These are phyloP conservation scores for Vitis amurensis DNA, from an alignment of 164 flowering plant genomes.

Conservation along the genomic window DNA sequence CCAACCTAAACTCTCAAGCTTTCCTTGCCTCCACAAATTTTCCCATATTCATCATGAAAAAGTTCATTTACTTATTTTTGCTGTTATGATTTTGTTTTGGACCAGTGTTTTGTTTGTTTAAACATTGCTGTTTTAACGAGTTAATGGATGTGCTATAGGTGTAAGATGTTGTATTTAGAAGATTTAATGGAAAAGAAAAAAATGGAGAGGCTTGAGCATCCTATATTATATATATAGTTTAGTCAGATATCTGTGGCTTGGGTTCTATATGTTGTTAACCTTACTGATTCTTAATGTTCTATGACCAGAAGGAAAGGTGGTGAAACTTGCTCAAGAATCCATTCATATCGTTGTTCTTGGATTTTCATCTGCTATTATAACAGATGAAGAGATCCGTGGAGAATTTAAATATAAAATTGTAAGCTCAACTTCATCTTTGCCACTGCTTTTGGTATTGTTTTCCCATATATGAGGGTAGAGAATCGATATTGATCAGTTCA, in stretches of 20 bases:
- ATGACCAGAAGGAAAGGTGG: conserved; percentile 80
- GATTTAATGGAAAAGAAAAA: too few species aligned
- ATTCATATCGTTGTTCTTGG: conserved; percentile 81
- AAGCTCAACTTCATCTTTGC: conserved; percentile 9
- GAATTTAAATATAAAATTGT: conserved; percentile 67
- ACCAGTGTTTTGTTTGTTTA: too few species aligned
- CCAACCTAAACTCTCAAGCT: too few species aligned
- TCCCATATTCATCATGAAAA: too few species aligned
- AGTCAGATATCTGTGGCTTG: background rate
- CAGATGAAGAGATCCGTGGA: conserved; percentile 64
- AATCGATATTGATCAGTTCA: background rate
- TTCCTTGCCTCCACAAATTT: too few species aligned
- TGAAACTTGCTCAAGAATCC: conserved; percentile 60
- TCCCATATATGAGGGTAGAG: background rate
- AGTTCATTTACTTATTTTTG: too few species aligned
- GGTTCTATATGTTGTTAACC: conserved; percentile 1
- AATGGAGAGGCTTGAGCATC: too few species aligned
- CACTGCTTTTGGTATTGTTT: background rate
- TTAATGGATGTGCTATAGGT: too few species aligned
- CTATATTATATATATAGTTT: too few species aligned
- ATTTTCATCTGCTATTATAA: conserved; percentile 67
- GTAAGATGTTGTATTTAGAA: too few species aligned
- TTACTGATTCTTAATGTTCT: background rate
- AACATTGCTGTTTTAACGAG: too few species aligned
- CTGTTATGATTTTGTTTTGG: too few species aligned